Percentiles rank a stretch among this genome's conserved stretches.
phyloP scores from a whole-genome alignment of 805 yeast genomes.

The Yamadazyma endophytica region DNA sequence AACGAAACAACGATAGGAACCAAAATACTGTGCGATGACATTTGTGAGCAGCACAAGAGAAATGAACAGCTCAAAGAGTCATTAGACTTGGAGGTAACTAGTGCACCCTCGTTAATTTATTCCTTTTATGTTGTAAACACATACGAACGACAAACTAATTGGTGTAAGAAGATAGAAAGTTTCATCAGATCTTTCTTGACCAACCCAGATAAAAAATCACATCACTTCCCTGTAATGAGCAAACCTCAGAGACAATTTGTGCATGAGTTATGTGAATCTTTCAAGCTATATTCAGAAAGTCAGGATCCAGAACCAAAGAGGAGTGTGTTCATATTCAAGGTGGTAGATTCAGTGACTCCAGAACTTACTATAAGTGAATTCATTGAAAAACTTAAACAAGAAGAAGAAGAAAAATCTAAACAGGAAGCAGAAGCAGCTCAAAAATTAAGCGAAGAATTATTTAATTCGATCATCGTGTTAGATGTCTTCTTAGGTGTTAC shows the following conservation, averaged over 20 bases:
- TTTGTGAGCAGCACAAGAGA: slow-evolving; percentile 59
- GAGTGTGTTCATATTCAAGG: slow-evolving; percentile 56
- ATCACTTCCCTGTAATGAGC: slow-evolving; percentile 73
- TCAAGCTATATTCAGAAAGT: slow-evolving; percentile 59
- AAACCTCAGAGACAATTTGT: slow-evolving; percentile 65
- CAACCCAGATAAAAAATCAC: slow-evolving; percentile 23
- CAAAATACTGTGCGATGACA: slow-evolving; percentile 60
- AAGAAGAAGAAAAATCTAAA: slow-evolving; percentile 13
- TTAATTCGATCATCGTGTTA: slow-evolving; percentile 52
- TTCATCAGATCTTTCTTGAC: slow-evolving; percentile 25
- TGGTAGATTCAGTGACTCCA: slow-evolving; percentile 37
- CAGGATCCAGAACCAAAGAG: slow-evolving; percentile 82
- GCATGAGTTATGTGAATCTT: slow-evolving; percentile 61
- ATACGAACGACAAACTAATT: slow-evolving; percentile 52
- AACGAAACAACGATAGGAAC: slow-evolving; percentile 30
- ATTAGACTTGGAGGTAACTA: too few species aligned
- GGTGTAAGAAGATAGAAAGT: slow-evolving; percentile 67
- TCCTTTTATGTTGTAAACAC: slow-evolving; percentile 43
- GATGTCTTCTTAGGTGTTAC: slow-evolving; percentile 53
- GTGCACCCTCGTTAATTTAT: too few species aligned
- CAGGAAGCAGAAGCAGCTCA: slow-evolving; percentile 19
- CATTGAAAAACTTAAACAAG: slow-evolving; percentile 13
- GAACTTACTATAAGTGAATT: slow-evolving; percentile 25
- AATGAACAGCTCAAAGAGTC: slow-evolving; percentile 63
- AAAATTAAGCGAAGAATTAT: slow-evolving; percentile 16